Conservation (phyloP, 805 yeast genomes). For the Lipomyces chichibuensis region DNA sequence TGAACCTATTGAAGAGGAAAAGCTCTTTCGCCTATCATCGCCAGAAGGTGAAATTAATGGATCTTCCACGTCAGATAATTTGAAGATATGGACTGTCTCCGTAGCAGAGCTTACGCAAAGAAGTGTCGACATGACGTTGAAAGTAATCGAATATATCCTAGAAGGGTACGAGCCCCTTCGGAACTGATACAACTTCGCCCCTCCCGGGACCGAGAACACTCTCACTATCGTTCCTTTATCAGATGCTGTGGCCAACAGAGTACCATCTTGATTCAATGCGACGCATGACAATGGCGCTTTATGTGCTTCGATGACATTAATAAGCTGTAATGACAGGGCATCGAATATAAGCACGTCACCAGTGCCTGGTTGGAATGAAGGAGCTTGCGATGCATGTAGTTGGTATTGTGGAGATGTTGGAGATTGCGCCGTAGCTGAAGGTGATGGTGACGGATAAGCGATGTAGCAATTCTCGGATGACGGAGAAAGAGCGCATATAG, state of each 20-base stretch:
- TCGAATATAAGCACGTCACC: slow-evolving; percentile 84
- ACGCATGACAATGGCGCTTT: slow-evolving; percentile 71
- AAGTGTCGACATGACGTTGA: slow-evolving; percentile 68
- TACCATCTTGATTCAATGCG: slow-evolving; percentile 73
- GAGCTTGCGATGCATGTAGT: slow-evolving; percentile 10
- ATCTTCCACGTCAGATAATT: slow-evolving; percentile 56
- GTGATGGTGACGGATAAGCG: slow-evolving; percentile 58
- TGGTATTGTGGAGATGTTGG: slow-evolving; percentile 33
- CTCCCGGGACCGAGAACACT: slow-evolving; percentile 67
- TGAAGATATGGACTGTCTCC: slow-evolving; percentile 90
- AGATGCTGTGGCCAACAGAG: slow-evolving; percentile 84
- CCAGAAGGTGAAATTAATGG: slow-evolving; percentile 5
- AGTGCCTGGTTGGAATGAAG: slow-evolving; percentile 33
- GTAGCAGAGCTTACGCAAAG: slow-evolving; percentile 86
- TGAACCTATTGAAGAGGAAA: slow-evolving; percentile 28
- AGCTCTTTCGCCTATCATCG: slow-evolving; percentile 32
- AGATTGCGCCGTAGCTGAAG: slow-evolving; percentile 32
- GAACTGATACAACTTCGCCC: slow-evolving; percentile 64
- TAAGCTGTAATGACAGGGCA: slow-evolving; percentile 68
- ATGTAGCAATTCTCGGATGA: slow-evolving; percentile 55
- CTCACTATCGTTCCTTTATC: slow-evolving; percentile 87
- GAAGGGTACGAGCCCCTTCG: slow-evolving; percentile 88
- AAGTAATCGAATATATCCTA: slow-evolving; percentile 71
- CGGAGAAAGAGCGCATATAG: slow-evolving; percentile 46
- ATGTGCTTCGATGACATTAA: slow-evolving; percentile 85